Base-by-base conservation (phyloP, 139 green algal genomes). In the Haematococcus sp. region DNA sequence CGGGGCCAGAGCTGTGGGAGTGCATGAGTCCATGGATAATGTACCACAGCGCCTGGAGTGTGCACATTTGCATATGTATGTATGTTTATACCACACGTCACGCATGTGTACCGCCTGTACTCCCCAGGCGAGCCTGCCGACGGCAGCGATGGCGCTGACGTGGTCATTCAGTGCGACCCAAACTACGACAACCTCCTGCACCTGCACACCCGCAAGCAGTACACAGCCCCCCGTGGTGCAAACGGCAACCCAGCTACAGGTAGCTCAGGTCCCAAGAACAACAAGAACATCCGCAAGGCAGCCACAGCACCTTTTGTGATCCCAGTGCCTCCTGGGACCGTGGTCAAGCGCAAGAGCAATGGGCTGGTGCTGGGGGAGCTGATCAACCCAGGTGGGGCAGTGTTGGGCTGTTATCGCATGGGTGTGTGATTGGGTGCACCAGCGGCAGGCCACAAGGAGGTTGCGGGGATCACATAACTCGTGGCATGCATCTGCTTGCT, bases 301-400 rank as follows among this genome's bases (percentile, higher is more conserved):
- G 43, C n/a, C 11, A 88, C 87, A 7, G 61, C 77, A 0, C 65
- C 85, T 3, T 73, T 91, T 31, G 58, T 81, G 52, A 81, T 93
- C 23, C 79, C 82, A 15, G 89, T 93, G 32, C 89, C 89, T 4
- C 84, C 80, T 22, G 89, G 89, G 25, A 94, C 90, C 13, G 88
- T 93, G 28, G 81, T 94, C 20, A 92, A 91, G 82, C 75, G 84
- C 4, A 90, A 88, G 74, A 75, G 77, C 64, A 86, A 40, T 13
- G 86, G 86, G 11, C 68, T 71, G 43, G 74, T 91, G 61, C 63
- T 94, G 34, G 89, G 86, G 27, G 89, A 94, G 73, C 80, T 94
- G 43, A 52, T 89, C 33, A 68, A 85, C 40, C 81, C 84, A 70
- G 83, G 84, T 85, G 65, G 33, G 64, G 11, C 7, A 11, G 40